These are phyloP conservation scores for Papiliotrema laurentii DNA, from an alignment of 1,284 basidiomycete genomes.

Conservation along the genomic window DNA sequence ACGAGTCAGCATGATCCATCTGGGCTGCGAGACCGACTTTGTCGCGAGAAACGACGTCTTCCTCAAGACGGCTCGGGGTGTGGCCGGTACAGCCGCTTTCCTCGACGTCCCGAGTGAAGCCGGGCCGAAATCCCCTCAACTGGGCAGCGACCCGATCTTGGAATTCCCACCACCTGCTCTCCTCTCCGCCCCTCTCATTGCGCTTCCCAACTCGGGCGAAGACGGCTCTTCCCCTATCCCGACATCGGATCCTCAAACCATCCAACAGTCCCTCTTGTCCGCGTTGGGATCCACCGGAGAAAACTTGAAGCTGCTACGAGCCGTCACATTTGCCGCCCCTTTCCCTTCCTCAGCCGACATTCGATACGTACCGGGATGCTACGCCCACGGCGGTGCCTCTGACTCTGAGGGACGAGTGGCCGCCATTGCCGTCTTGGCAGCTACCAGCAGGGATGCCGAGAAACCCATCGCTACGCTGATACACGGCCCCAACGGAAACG, in stretches of 20 bases:
- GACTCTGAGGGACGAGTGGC: conserved; percentile 65
- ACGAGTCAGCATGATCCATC: conserved; percentile 80
- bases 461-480: conserved; percentile 39
- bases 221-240: conserved; percentile 21
- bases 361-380: conserved; percentile 67
- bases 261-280: conserved; percentile 71
- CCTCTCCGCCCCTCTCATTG: conserved; percentile 64
- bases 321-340: conserved; percentile 63
- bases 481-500: conserved; percentile 40
- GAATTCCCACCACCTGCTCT: conserved; percentile 56
- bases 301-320: conserved; percentile 76
- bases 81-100: conserved; percentile 83
- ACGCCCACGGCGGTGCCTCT: conserved; percentile 65
- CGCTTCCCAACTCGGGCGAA: conserved; percentile 38
- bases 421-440: conserved; percentile 60
- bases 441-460: conserved; percentile 49
- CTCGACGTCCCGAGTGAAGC: conserved; percentile 54
- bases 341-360: conserved; percentile 50
- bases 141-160: conserved; percentile 44
- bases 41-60: conserved; percentile 86
- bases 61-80: conserved; percentile 66
- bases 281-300: conserved; percentile 83
- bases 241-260: conserved; percentile 51
- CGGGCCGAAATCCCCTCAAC: conserved; percentile 20
- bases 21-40: conserved; percentile 97